Percentiles rank a stretch among this genome's conserved stretches.
phyloP scores from a whole-genome alignment of 768 basidiomycete genomes.

The Hygrocybe coccinea region DNA sequence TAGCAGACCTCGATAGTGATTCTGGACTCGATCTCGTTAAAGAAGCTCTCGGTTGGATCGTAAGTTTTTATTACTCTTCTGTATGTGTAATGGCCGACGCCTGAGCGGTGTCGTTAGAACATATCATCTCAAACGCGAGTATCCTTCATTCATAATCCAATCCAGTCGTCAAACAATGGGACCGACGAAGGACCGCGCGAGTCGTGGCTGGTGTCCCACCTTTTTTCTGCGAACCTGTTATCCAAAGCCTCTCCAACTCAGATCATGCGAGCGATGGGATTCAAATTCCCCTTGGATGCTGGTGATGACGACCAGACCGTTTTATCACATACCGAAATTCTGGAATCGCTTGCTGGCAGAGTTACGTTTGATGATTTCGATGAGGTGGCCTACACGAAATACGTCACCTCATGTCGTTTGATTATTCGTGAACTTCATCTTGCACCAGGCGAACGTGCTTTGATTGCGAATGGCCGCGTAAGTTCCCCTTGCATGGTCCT shows the following conservation, averaged over 20 bases:
- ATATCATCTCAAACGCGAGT: constrained; percentile 49
- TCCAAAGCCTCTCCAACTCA: constrained; percentile 34
- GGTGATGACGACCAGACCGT: constrained; percentile 35
- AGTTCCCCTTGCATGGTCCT: constrained; percentile 24
- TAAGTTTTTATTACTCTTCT: constrained; percentile 30
- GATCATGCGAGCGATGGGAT: constrained; percentile 39
- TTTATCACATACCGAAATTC: constrained; percentile 28
- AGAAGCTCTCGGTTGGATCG: constrained; percentile 63
- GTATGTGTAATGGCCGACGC: background rate
- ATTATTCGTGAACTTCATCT: constrained; percentile 56
- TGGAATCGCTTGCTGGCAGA: constrained; percentile 34
- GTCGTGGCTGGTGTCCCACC: constrained; percentile 48
- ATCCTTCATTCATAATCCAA: constrained; percentile 75
- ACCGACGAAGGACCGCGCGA: constrained; percentile 20
- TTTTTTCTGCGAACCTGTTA: constrained; percentile 41
- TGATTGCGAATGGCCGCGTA: constrained; percentile 84
- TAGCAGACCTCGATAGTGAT: constrained; percentile 72
- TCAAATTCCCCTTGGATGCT: constrained; percentile 12
- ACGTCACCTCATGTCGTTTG: constrained; percentile 41
- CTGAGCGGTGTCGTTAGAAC: constrained; percentile 31
- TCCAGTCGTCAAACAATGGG: constrained; percentile 15
- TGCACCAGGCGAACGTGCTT: constrained; percentile 51
- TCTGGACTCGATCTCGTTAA: constrained; percentile 55
- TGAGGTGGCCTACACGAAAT: constrained; percentile 36
- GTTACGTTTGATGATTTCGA: constrained; percentile 32